Evolutionary conservation across 352 stramenopile species (phyloP), one percentile per base, ranked within the genome.

Genomic region (Globisporangium rhizosaccharum): DNA sequence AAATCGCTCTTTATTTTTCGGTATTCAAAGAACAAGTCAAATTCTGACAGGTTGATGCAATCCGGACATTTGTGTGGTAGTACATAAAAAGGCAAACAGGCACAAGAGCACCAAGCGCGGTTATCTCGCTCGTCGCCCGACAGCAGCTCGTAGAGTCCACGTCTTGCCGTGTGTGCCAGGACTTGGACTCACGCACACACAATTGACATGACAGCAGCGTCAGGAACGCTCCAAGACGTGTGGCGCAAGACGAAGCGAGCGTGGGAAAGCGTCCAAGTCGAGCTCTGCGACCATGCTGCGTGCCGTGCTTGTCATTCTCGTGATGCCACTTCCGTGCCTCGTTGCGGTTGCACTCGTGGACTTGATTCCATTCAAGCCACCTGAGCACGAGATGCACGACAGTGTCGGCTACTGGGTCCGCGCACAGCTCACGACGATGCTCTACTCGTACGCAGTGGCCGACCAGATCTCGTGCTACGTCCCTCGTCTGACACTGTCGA

Each of bases 251-350:
- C 23, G 23, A 23, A 23, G 23, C 23, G 23, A 23, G 60, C 48
- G 28, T 79, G 68, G 71, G 56, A 72, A 42, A 41, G 63, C 51
- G 39, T 71, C 1, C 71, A 79, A 61, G 63, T 76, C 7, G 66
- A 79, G 42, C 58, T 79, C 17, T 60, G 76, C n/a, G 71, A 68
- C 23, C 25, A 17, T 14, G n/a, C 10, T 17, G 2, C 28, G 14
- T 7, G 26, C 20, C 56, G 47, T 26, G 18, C 23, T 7, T 3
- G 20, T 42, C 18, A n/a, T 63, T 15, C 5, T 17, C 10, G n/a
- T 51, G 20, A 59, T 49, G 14, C 39, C 57, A 8, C 30, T 63
- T 11, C 41, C 50, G 23, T 50, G 41, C 37, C 37, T 63, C 11
- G 11, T 53, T 1, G 46, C 56, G 1, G 30, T 56, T 10, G 18